Evolutionary conservation across 23 red algal species (phyloP).

Genomic region (Gracilariopsis chorda): DNA sequence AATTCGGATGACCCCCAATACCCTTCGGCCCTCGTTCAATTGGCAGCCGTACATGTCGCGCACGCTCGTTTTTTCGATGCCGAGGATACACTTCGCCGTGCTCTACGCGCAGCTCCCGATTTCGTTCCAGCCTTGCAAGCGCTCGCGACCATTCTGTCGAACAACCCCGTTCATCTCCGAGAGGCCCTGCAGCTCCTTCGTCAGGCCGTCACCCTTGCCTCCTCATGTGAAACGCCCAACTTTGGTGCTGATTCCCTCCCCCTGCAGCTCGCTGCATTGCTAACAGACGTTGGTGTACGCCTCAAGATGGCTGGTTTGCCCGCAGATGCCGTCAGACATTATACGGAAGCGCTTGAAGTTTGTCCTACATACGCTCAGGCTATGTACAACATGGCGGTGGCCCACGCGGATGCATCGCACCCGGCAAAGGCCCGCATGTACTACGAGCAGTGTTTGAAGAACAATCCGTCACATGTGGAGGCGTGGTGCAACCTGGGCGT

Average conservation of each 20-base stretch:
- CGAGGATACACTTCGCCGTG: not conserved
- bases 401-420: slow-evolving; percentile 47
- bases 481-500: slow-evolving; percentile 80
- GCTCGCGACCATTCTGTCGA: slow-evolving; percentile 23
- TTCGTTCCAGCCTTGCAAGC: not conserved
- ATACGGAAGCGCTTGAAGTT: slow-evolving; percentile 69
- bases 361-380: slow-evolving; percentile 73
- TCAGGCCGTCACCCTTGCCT: not conserved
- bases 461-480: slow-evolving; percentile 46
- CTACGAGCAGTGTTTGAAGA: slow-evolving; percentile 51
- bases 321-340: slow-evolving; percentile 45
- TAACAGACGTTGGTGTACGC: slow-evolving; percentile 82
- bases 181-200: slow-evolving; percentile 53
- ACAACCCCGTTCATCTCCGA: slow-evolving; percentile 42
- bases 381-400: slow-evolving; percentile 73
- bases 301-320: slow-evolving; percentile 75
- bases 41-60: not conserved
- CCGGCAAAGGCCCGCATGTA: slow-evolving; percentile 25
- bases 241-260: not conserved
- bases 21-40: slow-evolving; percentile 10
- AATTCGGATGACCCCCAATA: not conserved
- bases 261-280: slow-evolving; percentile 52
- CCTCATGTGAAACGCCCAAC: no score
- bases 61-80: not conserved
- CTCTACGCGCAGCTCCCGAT: not conserved